Evolutionary conservation across 495 filamentous ascomycete species (phyloP), one percentile per base, ranked within the genome.

Genomic region (Penicillium herquei): DNA sequence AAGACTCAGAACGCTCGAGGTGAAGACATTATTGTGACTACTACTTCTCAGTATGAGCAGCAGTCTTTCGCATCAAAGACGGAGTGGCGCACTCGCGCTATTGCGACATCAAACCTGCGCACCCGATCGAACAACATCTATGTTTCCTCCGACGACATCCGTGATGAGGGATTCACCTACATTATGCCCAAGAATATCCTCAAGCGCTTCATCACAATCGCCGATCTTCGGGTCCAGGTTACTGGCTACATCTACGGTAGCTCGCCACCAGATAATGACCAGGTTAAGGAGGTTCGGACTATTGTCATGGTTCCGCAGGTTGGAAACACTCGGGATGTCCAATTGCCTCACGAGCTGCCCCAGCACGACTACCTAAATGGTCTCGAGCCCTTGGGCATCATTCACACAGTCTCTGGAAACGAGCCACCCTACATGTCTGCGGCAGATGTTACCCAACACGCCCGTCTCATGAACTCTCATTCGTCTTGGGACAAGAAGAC

Each of bases 161-260:
- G 83, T 33, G 87, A 91, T 61, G 87, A 87, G 51, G 88, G 90
- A 51, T 89, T 88, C 69, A 96, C 91, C 9, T 97, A 96, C 64
- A 86, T 99, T 63, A 96, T 99, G 92, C 95, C 95, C 0, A 98
- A 98, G 81, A 99, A 99, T 70, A 87, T 98, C 54, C 84, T 99
- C 65, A 97, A 96, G 81, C 88, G 91, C 50, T 99, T 99, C 83
- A 98, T 99, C 76, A 92, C 89, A 55, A 96, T 99, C 64, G 89
- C 95, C 44, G 95, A 99, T 79, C 84, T 99, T 33, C 91, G 95
- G 21, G 90, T 96, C 46, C 95, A 99, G 69, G 92, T 98, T 26
- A 90, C 92, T 2, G 95, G 92, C 21, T 99, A 96, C 68, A 81
- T 99, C 10, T 99, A 98, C 68, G 95, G 95, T 64, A 84, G 84